A percentile compares a stretch with the other conserved stretches of the same genome.
Conservation (phyloP, 306 rosid genomes). For the Potentilla sterilis region DNA sequence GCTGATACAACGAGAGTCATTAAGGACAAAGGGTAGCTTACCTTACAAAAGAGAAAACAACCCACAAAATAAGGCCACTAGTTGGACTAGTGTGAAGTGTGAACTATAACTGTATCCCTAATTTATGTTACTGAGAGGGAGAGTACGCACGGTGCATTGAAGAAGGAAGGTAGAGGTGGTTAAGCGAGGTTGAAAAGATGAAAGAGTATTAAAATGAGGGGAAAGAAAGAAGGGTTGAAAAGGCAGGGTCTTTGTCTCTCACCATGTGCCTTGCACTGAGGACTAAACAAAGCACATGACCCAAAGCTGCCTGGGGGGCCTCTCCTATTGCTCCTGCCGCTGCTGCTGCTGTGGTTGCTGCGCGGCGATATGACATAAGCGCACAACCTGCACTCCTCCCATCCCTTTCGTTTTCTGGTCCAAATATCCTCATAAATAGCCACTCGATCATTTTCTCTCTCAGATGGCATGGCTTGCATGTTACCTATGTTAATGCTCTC, state of each 20-base stretch:
- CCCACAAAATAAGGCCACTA: background rate
- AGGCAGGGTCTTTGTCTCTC: background rate
- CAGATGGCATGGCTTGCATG: conserved; percentile 8
- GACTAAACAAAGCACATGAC: conserved; percentile 32
- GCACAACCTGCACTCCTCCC: conserved; percentile 4
- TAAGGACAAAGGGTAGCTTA: background rate
- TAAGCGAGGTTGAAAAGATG: background rate
- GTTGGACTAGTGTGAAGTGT: background rate
- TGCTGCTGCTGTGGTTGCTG: background rate
- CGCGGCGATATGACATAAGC: conserved; percentile 20
- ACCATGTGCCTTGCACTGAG: conserved; percentile 21
- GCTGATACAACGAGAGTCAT: background rate
- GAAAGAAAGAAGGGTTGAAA: background rate
- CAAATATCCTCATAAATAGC: background rate
- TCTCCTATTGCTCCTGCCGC: background rate
- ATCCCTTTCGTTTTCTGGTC: background rate
- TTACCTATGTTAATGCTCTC: conserved; percentile 2
- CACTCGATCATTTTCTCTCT: background rate
- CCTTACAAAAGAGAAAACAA: background rate
- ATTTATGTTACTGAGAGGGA: background rate
- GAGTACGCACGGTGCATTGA: conserved; percentile 25
- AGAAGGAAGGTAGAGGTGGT: conserved; percentile 23
- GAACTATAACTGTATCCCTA: background rate
- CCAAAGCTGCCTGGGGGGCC: conserved; percentile 21
- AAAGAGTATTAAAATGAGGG: background rate